A percentile compares a stretch with the other conserved stretches of the same genome.
Evolutionary conservation across 179 eudicot species (phyloP).

Genomic region (Silene noctiflora): DNA sequence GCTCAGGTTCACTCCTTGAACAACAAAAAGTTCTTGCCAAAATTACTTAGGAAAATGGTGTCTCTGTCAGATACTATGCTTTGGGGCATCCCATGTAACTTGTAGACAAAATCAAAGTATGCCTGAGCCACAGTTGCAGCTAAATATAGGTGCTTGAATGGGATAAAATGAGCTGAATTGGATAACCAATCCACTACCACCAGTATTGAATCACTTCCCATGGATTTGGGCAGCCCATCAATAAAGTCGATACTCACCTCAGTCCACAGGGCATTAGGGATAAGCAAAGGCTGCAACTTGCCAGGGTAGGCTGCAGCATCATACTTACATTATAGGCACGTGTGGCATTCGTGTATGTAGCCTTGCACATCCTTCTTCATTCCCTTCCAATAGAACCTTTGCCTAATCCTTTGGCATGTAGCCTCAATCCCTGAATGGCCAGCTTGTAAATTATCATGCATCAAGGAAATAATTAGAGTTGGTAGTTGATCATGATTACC

Average conservation of each 20-base stretch:
- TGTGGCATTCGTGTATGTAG: not conserved
- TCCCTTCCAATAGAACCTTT: not conserved
- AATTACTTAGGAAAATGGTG: no score
- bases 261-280: not conserved
- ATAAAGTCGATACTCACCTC: not conserved
- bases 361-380: not conserved
- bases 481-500: not conserved
- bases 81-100: no score
- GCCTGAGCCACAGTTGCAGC: no score
- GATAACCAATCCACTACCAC: conserved; percentile 10
- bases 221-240: conserved; percentile 2
- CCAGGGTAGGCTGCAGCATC: not conserved
- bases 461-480: not conserved
- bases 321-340: not conserved
- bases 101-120: no score
- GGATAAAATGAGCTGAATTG: not conserved
- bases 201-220: not conserved
- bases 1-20: no score
- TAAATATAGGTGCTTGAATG: no score
- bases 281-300: not conserved
- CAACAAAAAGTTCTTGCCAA: no score
- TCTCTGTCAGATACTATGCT: no score
- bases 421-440: not conserved
- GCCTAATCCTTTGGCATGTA: not conserved
- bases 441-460: not conserved